phyloP scores from a whole-genome alignment of 371 early-diverging fungal species.

The Lichtheimia ornata region DNA sequence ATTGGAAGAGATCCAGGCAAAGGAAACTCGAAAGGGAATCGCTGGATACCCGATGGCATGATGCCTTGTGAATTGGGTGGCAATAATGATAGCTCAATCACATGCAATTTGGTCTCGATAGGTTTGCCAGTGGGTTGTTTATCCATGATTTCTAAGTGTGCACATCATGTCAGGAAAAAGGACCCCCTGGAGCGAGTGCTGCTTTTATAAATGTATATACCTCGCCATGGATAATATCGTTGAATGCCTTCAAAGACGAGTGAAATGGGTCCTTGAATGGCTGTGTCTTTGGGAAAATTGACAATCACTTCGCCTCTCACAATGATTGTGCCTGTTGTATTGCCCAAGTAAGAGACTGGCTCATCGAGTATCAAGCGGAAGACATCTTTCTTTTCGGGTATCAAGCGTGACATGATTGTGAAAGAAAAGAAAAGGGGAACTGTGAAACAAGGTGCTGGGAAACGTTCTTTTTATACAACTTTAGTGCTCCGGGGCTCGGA shows the following conservation, averaged over 20 bases:
- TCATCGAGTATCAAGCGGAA: slow-evolving; percentile 39
- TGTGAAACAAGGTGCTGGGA: too few relatives aligned
- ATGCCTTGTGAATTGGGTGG: slow-evolving; percentile 43
- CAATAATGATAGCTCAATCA: slow-evolving; percentile 35
- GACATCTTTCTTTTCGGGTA: slow-evolving; percentile 18
- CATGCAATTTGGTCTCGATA: slow-evolving; percentile 37
- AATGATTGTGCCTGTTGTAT: slow-evolving; percentile 33
- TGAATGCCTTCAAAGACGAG: slow-evolving; percentile 44
- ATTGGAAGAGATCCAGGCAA: slow-evolving; percentile 39
- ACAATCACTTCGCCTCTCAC: slow-evolving; percentile 48
- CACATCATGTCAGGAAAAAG: background rate
- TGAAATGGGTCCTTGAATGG: slow-evolving; percentile 44
- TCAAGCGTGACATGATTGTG: background rate
- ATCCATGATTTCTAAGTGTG: slow-evolving; percentile 35
- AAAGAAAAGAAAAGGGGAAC: background rate
- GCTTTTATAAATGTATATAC: slow-evolving; percentile 15
- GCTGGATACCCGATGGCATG: slow-evolving; percentile 43
- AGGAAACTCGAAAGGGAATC: slow-evolving; percentile 50
- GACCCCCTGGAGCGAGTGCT: background rate
- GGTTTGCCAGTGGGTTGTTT: slow-evolving; percentile 18
- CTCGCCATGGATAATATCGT: slow-evolving; percentile 37
- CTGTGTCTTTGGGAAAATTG: slow-evolving; percentile 34
- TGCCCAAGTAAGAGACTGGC: slow-evolving; percentile 32
- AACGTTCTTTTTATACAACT: too few relatives aligned
- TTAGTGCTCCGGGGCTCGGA: too few relatives aligned